Percentiles rank a stretch among this genome's conserved stretches.
Evolutionary conservation across 78 protist species (phyloP).

Genomic region (Dictyostelium purpureum): DNA sequence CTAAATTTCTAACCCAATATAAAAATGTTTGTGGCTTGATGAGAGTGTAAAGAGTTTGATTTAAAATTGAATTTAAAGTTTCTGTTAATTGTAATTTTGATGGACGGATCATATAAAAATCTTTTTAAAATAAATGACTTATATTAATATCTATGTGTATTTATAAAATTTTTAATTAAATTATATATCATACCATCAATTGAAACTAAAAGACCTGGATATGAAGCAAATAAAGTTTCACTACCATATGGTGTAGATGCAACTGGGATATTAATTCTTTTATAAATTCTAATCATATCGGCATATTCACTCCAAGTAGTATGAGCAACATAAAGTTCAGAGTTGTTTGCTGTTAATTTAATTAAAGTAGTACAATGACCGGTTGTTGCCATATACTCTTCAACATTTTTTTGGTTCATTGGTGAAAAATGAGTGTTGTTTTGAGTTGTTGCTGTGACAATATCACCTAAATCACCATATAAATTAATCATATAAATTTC

Average conservation of each 20-base stretch:
- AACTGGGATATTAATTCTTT: constrained; percentile 33
- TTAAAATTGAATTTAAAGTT: constrained; percentile 37
- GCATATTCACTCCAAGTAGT: constrained; percentile 34
- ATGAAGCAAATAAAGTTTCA: constrained; percentile 45
- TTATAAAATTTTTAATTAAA: no score
- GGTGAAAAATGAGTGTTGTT: no score
- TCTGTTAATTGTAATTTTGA: constrained; percentile 32
- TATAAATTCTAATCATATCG: constrained; percentile 45
- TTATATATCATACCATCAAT: no score
- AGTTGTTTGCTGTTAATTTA: neutral
- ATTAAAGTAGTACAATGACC: constrained; percentile 58
- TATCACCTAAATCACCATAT: constrained; percentile 65
- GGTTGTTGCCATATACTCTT: constrained; percentile 20
- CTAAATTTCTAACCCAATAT: constrained; percentile 55
- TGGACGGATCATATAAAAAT: constrained; percentile 60
- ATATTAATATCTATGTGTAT: no score
- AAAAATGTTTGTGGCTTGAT: constrained; percentile 9
- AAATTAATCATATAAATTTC: constrained; percentile 30
- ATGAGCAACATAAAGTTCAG: constrained; percentile 24
- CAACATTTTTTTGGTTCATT: constrained; percentile 22
- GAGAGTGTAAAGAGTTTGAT: constrained; percentile 28
- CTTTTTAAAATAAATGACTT: no score
- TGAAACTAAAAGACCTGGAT: constrained; percentile 45
- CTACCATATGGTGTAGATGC: constrained; percentile 51
- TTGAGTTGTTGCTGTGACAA: neutral